Conservation (phyloP, 176 grass and related monocot genomes). For the Triticum turgidum region DNA sequence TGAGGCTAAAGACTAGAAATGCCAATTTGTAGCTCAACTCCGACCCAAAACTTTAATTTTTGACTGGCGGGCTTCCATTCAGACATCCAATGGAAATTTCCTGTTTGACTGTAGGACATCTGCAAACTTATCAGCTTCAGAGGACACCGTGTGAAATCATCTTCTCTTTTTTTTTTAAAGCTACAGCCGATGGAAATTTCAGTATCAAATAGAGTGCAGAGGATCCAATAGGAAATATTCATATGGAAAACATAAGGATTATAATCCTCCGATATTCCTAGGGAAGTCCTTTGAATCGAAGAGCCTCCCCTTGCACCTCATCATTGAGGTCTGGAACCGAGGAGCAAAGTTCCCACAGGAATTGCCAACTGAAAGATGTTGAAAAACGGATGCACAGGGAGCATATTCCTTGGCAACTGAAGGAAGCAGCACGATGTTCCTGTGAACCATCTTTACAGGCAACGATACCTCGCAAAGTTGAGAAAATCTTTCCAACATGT, state of each 20-base stretch:
- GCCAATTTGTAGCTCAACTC: not conserved
- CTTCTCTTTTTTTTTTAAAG: not conserved
- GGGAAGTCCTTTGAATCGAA: not conserved
- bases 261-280: not conserved
- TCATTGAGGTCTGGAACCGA: not conserved
- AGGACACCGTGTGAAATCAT: not conserved
- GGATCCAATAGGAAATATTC: not conserved
- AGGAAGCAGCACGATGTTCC: not conserved
- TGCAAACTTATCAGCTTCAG: not conserved
- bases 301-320: not conserved
- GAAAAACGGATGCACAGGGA: not conserved
- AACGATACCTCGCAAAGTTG: conserved; percentile 7
- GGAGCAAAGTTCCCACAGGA: not conserved
- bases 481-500: conserved; percentile 12
- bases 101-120: not conserved
- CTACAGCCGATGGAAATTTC: not conserved
- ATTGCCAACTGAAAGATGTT: not conserved
- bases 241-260: not conserved
- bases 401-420: not conserved
- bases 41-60: not conserved
- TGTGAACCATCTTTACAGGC: conserved; percentile 1
- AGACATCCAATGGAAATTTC: not conserved
- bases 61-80: not conserved
- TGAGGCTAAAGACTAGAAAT: not conserved
- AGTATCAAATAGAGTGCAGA: not conserved